Evolutionary conservation across 2,329 filamentous ascomycete species (phyloP).

Genomic region (Talaromyces sp.): DNA sequence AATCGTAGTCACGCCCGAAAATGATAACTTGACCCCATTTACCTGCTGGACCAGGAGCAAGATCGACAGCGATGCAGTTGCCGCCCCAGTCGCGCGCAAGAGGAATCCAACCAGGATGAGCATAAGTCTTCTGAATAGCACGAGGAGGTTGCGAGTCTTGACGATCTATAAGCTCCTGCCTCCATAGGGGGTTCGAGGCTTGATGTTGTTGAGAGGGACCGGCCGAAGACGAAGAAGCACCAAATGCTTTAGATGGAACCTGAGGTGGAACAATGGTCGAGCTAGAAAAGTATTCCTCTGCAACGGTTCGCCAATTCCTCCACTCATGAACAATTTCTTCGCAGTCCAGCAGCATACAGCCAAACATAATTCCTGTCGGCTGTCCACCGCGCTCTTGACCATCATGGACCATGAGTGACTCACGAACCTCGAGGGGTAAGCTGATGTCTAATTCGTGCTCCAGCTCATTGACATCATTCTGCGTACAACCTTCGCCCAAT

Average conservation of each 20-base stretch:
- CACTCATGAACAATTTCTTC: conserved; percentile 98
- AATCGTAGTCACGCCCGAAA: conserved; percentile 96
- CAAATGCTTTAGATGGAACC: conserved; percentile 69
- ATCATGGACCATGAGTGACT: conserved; percentile 86
- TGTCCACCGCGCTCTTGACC: conserved; percentile 92
- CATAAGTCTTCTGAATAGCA: conserved; percentile 86
- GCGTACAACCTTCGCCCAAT: conserved; percentile 83
- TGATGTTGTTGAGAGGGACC: conserved; percentile 53
- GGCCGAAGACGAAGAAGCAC: conserved; percentile 57
- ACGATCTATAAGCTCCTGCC: conserved; percentile 75
- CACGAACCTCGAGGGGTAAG: conserved; percentile 85
- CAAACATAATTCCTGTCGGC: conserved; percentile 89
- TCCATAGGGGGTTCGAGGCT: conserved; percentile 67
- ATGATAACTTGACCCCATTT: conserved; percentile 96
- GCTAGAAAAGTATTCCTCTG: conserved; percentile 76
- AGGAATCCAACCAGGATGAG: conserved; percentile 92
- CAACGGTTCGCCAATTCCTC: conserved; percentile 93
- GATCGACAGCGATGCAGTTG: conserved; percentile 91
- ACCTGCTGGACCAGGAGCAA: conserved; percentile 83
- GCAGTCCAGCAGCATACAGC: conserved; percentile 93
- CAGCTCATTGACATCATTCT: conserved; percentile 93
- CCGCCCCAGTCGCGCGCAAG: conserved; percentile 96
- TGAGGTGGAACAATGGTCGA: conserved; percentile 51
- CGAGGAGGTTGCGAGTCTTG: conserved; percentile 86
- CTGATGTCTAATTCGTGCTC: conserved; percentile 95